These are phyloP conservation scores for Vigna nakashimae DNA, from an alignment of 306 rosid genomes.

Conservation along the genomic window DNA sequence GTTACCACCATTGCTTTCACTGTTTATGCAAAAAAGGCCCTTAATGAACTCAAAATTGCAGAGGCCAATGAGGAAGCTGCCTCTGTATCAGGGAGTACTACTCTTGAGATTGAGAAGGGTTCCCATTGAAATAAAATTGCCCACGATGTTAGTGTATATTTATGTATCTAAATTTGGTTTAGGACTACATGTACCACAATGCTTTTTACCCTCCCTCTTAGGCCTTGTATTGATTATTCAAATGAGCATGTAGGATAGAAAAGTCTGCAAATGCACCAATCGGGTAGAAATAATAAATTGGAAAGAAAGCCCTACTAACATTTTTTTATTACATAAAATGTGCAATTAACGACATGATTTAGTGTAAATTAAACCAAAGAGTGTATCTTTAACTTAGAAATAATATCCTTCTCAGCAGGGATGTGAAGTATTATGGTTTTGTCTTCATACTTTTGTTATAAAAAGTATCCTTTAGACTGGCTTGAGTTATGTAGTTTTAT, in stretches of 20 bases:
- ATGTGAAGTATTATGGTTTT: not conserved
- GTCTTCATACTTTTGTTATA: not conserved
- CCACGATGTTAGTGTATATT: slow-evolving; percentile 30
- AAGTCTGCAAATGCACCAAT: slow-evolving; percentile 30
- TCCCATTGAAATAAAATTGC: slow-evolving; percentile 53
- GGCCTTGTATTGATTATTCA: slow-evolving; percentile 1
- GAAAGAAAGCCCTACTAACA: not conserved
- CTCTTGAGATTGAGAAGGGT: slow-evolving; percentile 70
- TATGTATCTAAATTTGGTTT: slow-evolving; percentile 49
- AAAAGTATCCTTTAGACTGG: not conserved
- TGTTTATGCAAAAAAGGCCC: slow-evolving; percentile 80
- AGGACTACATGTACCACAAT: slow-evolving; percentile 10
- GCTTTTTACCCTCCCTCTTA: not conserved
- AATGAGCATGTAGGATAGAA: slow-evolving; percentile 46
- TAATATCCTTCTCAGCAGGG: not conserved
- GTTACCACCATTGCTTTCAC: slow-evolving; percentile 84
- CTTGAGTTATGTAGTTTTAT: not conserved
- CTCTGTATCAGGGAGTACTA: slow-evolving; percentile 47
- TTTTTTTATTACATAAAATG: not conserved
- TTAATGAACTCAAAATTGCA: slow-evolving; percentile 65
- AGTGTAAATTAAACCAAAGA: not conserved
- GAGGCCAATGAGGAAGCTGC: slow-evolving; percentile 58
- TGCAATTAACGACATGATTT: not conserved
- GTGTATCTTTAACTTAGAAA: not conserved
- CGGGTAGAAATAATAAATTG: slow-evolving; percentile 21